Evolutionary conservation across 352 stramenopile species (phyloP).

Genomic region (Pythium sp.): DNA sequence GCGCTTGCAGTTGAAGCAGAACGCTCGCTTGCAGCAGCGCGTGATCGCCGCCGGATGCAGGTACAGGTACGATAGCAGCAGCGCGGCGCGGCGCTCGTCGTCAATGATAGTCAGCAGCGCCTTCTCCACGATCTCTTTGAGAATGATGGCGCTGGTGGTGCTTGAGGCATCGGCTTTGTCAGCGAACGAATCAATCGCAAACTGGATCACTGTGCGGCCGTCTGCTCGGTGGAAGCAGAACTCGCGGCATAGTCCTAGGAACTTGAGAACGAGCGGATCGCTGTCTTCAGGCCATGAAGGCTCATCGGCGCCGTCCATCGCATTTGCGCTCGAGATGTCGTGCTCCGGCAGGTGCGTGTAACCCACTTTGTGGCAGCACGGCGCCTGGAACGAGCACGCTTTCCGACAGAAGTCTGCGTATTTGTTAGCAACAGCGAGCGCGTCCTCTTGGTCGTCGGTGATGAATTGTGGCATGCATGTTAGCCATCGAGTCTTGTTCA

Average conservation of each 20-base stretch:
- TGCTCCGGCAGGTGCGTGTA: constrained; percentile 28
- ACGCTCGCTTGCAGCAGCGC: constrained; percentile 27
- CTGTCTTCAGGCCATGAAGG: too few relatives aligned
- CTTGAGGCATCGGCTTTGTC: not conserved
- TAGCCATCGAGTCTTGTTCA: constrained; percentile 31
- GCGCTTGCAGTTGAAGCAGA: constrained; percentile 61
- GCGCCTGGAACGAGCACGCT: constrained; percentile 27
- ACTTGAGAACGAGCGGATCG: not conserved
- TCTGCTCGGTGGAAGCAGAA: constrained; percentile 13
- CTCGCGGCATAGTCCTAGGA: constrained; percentile 3
- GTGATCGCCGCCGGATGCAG: constrained; percentile 29
- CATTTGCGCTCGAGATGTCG: not conserved
- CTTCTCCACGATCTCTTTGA: not conserved
- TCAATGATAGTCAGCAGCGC: constrained; percentile 29
- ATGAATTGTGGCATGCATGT: not conserved
- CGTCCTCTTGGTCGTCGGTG: too few relatives aligned
- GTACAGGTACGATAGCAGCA: constrained; percentile 35
- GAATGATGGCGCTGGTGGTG: not conserved
- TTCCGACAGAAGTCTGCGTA: constrained; percentile 20
- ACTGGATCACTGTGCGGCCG: constrained; percentile 9
- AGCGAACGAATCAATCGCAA: not conserved
- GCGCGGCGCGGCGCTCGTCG: constrained; percentile 38
- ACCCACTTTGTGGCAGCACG: constrained; percentile 24
- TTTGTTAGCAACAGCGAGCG: not conserved
- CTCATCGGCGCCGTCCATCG: not conserved